Conservation (phyloP, 148 eudicot species). For the Drosera capensis region DNA sequence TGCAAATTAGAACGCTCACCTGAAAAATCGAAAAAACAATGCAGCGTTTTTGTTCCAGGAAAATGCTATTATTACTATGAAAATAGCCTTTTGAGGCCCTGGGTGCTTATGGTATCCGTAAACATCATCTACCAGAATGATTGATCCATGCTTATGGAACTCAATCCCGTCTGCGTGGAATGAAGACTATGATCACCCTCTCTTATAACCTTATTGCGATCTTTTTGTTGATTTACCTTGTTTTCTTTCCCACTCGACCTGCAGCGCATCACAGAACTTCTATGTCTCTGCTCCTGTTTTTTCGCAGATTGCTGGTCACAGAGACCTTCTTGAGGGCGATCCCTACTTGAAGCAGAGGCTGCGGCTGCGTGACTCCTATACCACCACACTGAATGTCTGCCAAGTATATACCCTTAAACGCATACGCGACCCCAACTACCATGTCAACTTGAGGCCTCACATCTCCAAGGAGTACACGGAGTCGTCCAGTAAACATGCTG, state of each 20-base stretch:
- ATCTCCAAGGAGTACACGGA: slow-evolving; percentile 5
- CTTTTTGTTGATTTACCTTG: neutral
- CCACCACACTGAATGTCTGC: slow-evolving; percentile 8
- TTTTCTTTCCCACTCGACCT: neutral
- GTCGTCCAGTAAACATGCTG: slow-evolving; percentile 5
- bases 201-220: no score
- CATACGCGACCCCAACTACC: slow-evolving; percentile 10
- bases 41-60: no score
- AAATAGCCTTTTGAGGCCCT: no score
- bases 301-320: slow-evolving; percentile 10
- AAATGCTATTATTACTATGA: no score
- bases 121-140: no score
- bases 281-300: neutral
- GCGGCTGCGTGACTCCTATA: slow-evolving; percentile 11
- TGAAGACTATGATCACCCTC: no score
- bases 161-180: no score
- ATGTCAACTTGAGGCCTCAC: slow-evolving; percentile 10
- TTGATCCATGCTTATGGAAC: no score
- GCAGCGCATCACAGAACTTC: neutral
- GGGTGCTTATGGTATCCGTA: no score
- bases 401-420: slow-evolving; percentile 12
- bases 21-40: no score
- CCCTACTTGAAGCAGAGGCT: slow-evolving; percentile 12
- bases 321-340: slow-evolving; percentile 9
- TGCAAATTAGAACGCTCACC: neutral